Evolutionary conservation across 306 rosid genomes (phyloP).

Genomic region (Hylodesmum podocarpum): DNA sequence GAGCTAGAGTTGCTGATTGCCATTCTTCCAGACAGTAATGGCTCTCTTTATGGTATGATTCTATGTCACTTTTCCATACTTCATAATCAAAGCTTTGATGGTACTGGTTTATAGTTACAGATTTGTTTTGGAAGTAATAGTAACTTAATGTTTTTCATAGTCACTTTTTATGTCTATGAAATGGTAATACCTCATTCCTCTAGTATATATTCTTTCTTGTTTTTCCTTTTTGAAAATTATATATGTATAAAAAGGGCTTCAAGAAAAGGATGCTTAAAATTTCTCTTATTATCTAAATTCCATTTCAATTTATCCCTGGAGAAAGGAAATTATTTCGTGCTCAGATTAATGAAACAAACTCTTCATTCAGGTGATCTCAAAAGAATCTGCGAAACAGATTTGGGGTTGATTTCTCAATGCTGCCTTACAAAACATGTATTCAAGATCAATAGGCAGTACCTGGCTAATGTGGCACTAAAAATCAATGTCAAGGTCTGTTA

Average conservation of each 20-base stretch:
- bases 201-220: neutral
- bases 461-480: constrained; percentile 63
- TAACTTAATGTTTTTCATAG: neutral
- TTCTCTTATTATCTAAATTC: neutral
- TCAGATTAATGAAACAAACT: constrained; percentile 19
- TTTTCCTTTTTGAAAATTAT: neutral
- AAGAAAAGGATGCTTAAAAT: neutral
- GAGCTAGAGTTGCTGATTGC: constrained; percentile 45
- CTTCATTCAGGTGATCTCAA: constrained; percentile 62
- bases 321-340: neutral
- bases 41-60: constrained; percentile 46
- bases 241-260: neutral
- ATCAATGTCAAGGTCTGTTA: constrained; percentile 61
- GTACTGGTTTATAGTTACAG: neutral
- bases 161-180: neutral
- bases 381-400: constrained; percentile 70
- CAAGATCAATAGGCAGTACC: constrained; percentile 55
- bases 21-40: constrained; percentile 50
- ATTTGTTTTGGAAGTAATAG: constrained; percentile 2
- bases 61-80: neutral
- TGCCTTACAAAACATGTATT: constrained; percentile 71
- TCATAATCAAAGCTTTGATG: neutral
- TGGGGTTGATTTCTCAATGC: constrained; percentile 73
- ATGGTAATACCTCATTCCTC: neutral
- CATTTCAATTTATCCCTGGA: neutral